phyloP scores from a whole-genome alignment of 208 protist genomes.

The Acanthamoeba triangularis region DNA sequence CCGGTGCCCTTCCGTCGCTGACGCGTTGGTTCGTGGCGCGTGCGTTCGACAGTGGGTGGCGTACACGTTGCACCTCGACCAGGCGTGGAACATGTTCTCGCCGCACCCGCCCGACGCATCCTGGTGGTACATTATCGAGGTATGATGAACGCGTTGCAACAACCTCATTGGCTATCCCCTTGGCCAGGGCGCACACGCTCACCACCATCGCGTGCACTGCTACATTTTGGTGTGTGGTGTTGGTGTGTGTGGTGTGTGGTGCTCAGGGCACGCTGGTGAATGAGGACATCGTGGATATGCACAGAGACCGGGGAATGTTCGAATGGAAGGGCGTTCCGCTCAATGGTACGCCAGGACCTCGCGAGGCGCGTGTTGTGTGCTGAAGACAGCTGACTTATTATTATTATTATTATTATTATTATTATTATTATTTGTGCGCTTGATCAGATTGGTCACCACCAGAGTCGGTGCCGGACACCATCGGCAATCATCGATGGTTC shows the following conservation, averaged over 20 bases:
- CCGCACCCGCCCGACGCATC: constrained; percentile 37
- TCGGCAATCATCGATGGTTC: constrained; percentile 70
- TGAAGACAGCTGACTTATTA: too few relatives aligned
- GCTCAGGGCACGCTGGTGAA: background rate
- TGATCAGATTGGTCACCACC: background rate
- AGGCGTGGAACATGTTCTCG: constrained; percentile 78
- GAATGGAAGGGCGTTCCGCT: constrained; percentile 1
- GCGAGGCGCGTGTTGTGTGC: background rate
- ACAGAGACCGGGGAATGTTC: background rate
- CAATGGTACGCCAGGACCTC: background rate
- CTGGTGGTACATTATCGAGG: constrained; percentile 74
- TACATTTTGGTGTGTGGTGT: background rate
- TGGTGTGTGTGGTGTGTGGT: background rate
- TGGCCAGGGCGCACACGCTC: too few relatives aligned
- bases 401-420: too few relatives aligned
- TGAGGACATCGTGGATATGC: background rate
- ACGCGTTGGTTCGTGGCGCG: too few relatives aligned
- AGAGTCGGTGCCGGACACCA: background rate
- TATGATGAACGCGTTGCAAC: background rate
- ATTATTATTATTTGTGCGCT: too few relatives aligned
- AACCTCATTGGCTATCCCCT: background rate
- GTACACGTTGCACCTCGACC: constrained; percentile 47
- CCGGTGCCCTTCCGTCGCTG: too few relatives aligned
- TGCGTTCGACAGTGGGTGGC: background rate
- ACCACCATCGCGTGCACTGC: background rate